Evolutionary conservation across 495 filamentous ascomycete genomes (phyloP), one percentile per base, ranked within the genome.

Genomic region (Recurvomyces mirabilis): DNA sequence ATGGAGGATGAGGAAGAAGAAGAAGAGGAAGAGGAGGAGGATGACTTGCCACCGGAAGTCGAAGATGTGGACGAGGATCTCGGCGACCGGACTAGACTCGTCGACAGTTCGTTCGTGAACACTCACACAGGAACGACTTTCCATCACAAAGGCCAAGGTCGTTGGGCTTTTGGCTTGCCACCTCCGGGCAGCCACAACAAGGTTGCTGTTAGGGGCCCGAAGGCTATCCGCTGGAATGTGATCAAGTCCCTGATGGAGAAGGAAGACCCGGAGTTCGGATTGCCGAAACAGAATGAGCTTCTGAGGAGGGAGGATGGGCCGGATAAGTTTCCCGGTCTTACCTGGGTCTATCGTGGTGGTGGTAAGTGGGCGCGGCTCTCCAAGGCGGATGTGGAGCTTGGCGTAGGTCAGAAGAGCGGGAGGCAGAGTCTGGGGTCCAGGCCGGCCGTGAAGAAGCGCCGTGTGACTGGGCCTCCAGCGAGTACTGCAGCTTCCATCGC

Each of bases 281-380:
- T 15, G 11, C 51, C 51, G 11, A 5, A 12, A 1, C 3, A 41
- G 4, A 37, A 40, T 30, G 47, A 46, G 11, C 38, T 54, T 1
- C 13, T 54, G 7, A 13, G 19, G 5, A 41, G 23, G 21, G 22
- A 23, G 13, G 46, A 54, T 13, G 41, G 44, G 2, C 43, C 44
- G 14, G 51, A 54, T 1, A 34, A 31, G 36, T 54, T 29, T 23
- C 51, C 51, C 3, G 13, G 17, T 5, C 14, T 46, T 10, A 25
- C 19, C 17, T 54, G 46, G 46, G 21, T 45, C 22, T 54, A 54
- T 22, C 40, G 46, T 12, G 51, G 51, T 7, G 51, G 51, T 33
- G 51, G 51, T 17, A 54, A 54, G 29, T 54, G 51, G 51, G 22
- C 46, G 18, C 23, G 51, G 19, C n/a, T 54, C 21, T 46, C 46